Percentiles rank a stretch among this genome's conserved stretches.
These are phyloP conservation scores for Mortierella sp. DNA, from an alignment of 371 early-diverging fungal species.

Conservation along the genomic window DNA sequence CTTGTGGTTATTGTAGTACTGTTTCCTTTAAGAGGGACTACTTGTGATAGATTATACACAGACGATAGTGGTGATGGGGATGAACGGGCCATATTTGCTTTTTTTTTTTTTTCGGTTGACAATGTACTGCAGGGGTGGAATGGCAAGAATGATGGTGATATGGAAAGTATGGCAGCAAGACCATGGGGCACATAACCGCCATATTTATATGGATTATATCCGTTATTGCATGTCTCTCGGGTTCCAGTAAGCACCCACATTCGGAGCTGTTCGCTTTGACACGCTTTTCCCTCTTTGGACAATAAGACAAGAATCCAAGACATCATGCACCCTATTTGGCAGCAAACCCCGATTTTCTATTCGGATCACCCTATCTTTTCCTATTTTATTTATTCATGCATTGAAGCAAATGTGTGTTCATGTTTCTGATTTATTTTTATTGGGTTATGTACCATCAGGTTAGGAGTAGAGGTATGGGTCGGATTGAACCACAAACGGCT, in stretches of 20 bases:
- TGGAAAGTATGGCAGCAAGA: no score
- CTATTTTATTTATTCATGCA: background rate
- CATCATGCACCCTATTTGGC: background rate
- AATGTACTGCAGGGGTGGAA: no score
- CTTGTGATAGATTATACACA: background rate
- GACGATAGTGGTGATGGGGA: background rate
- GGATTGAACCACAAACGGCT: slow-evolving; percentile 42
- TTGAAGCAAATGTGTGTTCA: no score
- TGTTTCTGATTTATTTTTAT: no score
- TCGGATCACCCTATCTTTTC: background rate
- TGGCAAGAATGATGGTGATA: no score
- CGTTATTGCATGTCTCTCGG: no score
- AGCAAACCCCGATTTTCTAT: background rate
- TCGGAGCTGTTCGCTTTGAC: background rate
- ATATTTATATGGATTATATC: background rate
- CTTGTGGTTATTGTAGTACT: background rate
- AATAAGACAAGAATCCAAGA: slow-evolving; percentile 4
- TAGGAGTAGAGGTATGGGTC: slow-evolving; percentile 38
- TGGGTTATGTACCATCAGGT: background rate
- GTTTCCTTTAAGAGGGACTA: background rate
- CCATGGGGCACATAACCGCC: no score
- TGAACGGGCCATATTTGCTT: background rate
- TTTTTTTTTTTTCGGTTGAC: background rate
- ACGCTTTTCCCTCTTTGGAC: background rate
- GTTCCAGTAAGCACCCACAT: no score